phyloP scores from a whole-genome alignment of 331 rosid species.

The Arachis monticola region DNA sequence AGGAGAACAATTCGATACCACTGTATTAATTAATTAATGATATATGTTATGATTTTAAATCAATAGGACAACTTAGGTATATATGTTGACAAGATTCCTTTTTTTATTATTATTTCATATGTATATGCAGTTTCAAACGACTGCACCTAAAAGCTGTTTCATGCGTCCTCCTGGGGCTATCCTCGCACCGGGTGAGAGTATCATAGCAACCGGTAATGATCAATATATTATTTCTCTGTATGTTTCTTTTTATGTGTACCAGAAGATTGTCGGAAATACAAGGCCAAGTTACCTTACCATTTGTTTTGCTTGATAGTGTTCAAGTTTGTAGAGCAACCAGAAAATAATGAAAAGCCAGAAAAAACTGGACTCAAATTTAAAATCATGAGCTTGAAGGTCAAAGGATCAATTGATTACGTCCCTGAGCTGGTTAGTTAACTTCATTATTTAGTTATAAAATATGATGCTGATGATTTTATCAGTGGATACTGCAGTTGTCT shows the following conservation, averaged over 20 bases:
- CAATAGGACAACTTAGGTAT: constrained; percentile 1
- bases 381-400: constrained; percentile 97
- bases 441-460: constrained; percentile 4
- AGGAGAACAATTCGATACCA: constrained; percentile 7
- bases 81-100: constrained; percentile 28
- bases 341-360: constrained; percentile 79
- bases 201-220: constrained; percentile 83
- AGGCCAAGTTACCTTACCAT: constrained; percentile 26
- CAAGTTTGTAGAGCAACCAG: constrained; percentile 92
- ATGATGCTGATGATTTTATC: constrained; percentile 1
- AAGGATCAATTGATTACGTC: constrained; percentile 78
- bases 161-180: constrained; percentile 98
- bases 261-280: constrained; percentile 1
- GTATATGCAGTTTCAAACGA: constrained; percentile 79
- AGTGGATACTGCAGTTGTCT: constrained; percentile 7
- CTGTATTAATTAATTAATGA: neutral
- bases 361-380: constrained; percentile 85
- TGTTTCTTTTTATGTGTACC: constrained; percentile 6
- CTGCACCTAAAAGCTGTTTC: constrained; percentile 96
- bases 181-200: constrained; percentile 89
- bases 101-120: constrained; percentile 19
- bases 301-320: constrained; percentile 60
- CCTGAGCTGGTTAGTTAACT: constrained; percentile 84
- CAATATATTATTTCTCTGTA: constrained; percentile 8
- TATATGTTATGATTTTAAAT: neutral